Evolutionary conservation across 768 basidiomycete species (phyloP).

Genomic region (Leccinellum luteum): DNA sequence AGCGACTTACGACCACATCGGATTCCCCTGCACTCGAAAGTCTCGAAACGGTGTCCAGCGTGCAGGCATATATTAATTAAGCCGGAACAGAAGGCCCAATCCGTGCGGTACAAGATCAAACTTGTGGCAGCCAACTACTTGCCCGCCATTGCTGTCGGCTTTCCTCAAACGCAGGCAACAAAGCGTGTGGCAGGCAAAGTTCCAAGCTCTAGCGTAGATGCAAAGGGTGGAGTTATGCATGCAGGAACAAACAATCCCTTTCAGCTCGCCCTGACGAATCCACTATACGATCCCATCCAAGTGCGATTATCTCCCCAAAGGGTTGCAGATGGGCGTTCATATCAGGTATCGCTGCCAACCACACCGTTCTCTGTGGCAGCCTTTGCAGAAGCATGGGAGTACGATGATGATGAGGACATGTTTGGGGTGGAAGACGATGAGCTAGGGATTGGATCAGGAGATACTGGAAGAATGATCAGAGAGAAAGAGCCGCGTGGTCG

Average conservation of each 20-base stretch:
- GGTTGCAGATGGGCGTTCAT: conserved; percentile 43
- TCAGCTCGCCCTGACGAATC: conserved; percentile 90
- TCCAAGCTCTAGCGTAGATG: conserved; percentile 34
- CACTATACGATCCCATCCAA: conserved; percentile 92
- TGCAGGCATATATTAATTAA: conserved; percentile 98
- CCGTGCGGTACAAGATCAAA: conserved; percentile 95
- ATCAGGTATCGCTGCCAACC: conserved; percentile 77
- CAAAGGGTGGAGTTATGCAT: conserved; percentile 46
- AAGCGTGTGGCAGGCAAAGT: conserved; percentile 39
- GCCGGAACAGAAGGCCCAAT: conserved; percentile 95
- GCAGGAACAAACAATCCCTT: conserved; percentile 83
- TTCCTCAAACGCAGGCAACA: conserved; percentile 53
- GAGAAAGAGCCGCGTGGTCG: conserved; percentile 46
- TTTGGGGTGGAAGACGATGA: conserved; percentile 50
- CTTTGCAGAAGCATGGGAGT: conserved; percentile 97
- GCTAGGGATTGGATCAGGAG: conserved; percentile 30
- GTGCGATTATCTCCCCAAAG: conserved; percentile 83
- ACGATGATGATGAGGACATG: conserved; percentile 90
- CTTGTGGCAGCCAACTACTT: conserved; percentile 94
- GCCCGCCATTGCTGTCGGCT: conserved; percentile 73
- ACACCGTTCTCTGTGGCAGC: conserved; percentile 80
- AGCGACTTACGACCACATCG: conserved; percentile 87
- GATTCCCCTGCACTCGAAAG: conserved; percentile 89
- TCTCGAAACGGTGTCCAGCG: conserved; percentile 90
- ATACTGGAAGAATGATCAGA: conserved; percentile 39